A percentile compares a stretch with the other conserved stretches of the same genome.
These are phyloP conservation scores for Haplosporangium sp. DNA, from an alignment of 371 early-diverging fungal species.

Conservation along the genomic window DNA sequence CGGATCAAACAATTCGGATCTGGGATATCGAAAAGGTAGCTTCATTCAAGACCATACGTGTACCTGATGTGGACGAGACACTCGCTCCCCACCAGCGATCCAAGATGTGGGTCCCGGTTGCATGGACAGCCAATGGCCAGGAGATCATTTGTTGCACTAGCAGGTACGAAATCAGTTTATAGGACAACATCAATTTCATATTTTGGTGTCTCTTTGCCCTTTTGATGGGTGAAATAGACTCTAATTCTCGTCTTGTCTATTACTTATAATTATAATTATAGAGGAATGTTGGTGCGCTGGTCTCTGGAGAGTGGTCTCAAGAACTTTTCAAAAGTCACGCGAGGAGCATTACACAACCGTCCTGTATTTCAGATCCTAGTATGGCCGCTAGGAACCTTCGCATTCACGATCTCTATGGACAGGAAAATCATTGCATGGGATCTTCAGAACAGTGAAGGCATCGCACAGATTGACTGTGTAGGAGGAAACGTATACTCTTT, in stretches of 20 bases:
- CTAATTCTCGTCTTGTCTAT: neutral
- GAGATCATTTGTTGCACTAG: slow-evolving; percentile 25
- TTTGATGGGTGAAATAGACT: neutral
- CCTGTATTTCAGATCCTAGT: slow-evolving; percentile 36
- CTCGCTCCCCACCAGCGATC: slow-evolving; percentile 5
- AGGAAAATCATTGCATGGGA: slow-evolving; percentile 49
- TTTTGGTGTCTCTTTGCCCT: neutral
- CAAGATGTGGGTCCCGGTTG: slow-evolving; percentile 45
- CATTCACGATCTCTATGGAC: slow-evolving; percentile 44
- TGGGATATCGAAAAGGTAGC: slow-evolving; percentile 51
- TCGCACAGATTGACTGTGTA: slow-evolving; percentile 44
- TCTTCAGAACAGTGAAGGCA: slow-evolving; percentile 18
- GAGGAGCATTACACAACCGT: slow-evolving; percentile 32
- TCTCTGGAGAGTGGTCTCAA: slow-evolving; percentile 2
- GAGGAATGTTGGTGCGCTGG: slow-evolving; percentile 34
- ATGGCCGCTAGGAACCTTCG: slow-evolving; percentile 41
- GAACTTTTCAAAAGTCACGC: slow-evolving; percentile 1
- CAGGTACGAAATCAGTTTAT: slow-evolving; percentile 17
- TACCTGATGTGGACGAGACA: slow-evolving; percentile 23
- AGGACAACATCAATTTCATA: no score
- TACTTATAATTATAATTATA: slow-evolving; percentile 8
- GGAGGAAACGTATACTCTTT: slow-evolving; percentile 37
- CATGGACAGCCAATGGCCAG: slow-evolving; percentile 22
- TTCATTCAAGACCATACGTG: neutral
- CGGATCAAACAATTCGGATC: slow-evolving; percentile 54